Evolutionary conservation across 2,329 filamentous ascomycete genomes (phyloP).

Genomic region (Colletotrichum godetiae): DNA sequence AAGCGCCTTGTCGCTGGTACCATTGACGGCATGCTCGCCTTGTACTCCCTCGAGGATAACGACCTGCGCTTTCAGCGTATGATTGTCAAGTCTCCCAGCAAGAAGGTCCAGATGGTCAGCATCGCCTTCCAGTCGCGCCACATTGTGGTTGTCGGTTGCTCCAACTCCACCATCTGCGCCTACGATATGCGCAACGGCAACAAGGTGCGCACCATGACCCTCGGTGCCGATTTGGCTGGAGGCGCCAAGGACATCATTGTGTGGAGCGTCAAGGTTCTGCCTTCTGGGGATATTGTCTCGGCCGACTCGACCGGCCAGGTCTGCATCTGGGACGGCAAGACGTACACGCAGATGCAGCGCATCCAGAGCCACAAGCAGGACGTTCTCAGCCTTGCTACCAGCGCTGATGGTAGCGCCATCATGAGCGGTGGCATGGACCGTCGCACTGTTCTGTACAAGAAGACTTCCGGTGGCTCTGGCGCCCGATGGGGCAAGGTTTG

Average conservation of each 20-base stretch:
- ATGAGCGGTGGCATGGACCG: conserved; percentile 94
- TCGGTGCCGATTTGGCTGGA: conserved; percentile 81
- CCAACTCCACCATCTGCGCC: conserved; percentile 93
- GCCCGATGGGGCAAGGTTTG: conserved; percentile 86
- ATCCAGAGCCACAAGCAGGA: conserved; percentile 91
- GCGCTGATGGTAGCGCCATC: conserved; percentile 82
- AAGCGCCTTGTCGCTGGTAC: conserved; percentile 85
- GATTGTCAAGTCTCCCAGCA: conserved; percentile 80
- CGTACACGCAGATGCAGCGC: conserved; percentile 87
- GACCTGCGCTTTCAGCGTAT: conserved; percentile 84
- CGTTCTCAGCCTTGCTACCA: conserved; percentile 87
- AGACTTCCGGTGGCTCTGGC: conserved; percentile 64
- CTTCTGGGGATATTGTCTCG: conserved; percentile 90
- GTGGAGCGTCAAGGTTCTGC: conserved; percentile 91
- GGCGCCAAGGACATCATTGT: conserved; percentile 88
- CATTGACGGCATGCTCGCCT: conserved; percentile 87
- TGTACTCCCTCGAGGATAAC: conserved; percentile 87
- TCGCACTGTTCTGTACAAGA: conserved; percentile 84
- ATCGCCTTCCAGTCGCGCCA: conserved; percentile 89
- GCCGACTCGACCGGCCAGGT: conserved; percentile 96
- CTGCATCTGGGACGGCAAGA: conserved; percentile 93
- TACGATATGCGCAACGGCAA: conserved; percentile 86
- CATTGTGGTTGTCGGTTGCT: conserved; percentile 88
- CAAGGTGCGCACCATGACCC: conserved; percentile 82
- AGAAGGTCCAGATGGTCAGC: conserved; percentile 90